Evolutionary conservation across 1,284 basidiomycete species (phyloP).

Genomic region (Ustilago vetiveriae): DNA sequence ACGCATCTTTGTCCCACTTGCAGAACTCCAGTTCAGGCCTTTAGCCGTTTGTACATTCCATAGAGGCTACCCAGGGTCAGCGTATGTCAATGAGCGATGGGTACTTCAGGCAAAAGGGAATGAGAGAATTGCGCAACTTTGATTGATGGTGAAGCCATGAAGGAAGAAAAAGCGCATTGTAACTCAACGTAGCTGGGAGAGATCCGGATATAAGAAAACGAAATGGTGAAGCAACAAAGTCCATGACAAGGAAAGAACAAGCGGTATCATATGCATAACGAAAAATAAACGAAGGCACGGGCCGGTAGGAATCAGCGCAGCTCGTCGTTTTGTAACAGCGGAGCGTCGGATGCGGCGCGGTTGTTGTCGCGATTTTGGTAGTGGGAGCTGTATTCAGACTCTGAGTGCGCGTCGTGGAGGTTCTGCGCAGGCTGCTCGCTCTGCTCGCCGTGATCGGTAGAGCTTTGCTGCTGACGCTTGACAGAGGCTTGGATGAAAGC

Average conservation of each 20-base stretch:
- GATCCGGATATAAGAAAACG: background rate
- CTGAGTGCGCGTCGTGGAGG: constrained; percentile 17
- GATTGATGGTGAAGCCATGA: too few species aligned
- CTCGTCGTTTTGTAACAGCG: constrained; percentile 28
- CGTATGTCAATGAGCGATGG: too few species aligned
- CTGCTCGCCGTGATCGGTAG: constrained; percentile 13
- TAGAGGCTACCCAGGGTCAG: too few species aligned
- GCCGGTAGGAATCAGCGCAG: constrained; percentile 10
- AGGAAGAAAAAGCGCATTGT: background rate
- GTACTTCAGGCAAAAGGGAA: too few species aligned
- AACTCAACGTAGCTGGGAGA: background rate
- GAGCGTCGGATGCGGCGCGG: constrained; percentile 24
- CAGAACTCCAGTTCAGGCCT: constrained; percentile 55
- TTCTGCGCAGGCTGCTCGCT: constrained; percentile 16
- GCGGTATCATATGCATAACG: background rate
- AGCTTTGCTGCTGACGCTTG: constrained; percentile 12
- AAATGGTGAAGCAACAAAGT: background rate
- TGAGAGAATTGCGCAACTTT: too few species aligned
- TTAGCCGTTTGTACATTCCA: constrained; percentile 54
- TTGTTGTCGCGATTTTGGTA: constrained; percentile 17
- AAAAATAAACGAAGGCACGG: background rate
- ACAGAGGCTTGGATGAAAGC: constrained; percentile 34
- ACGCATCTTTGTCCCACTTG: constrained; percentile 57
- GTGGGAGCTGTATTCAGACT: constrained; percentile 21
- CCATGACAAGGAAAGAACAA: background rate